Base-by-base conservation (phyloP, 495 filamentous ascomycete genomes). In the Penicillium cosmopolitanum region DNA sequence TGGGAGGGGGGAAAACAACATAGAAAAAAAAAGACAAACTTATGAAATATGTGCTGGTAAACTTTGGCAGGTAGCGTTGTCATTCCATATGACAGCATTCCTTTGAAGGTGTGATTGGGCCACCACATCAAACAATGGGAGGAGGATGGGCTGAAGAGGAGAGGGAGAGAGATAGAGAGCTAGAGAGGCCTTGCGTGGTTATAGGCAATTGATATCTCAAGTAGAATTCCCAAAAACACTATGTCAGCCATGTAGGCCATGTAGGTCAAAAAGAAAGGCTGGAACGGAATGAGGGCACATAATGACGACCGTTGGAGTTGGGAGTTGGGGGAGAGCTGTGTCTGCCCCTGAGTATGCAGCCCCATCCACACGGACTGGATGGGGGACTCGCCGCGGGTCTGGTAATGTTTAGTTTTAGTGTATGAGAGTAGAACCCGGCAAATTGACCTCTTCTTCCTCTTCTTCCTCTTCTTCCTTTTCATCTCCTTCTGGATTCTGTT, bases 331-430 rank as follows among this genome's bases (percentile, higher is more conserved):
- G 19, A 31, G 28, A 31, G 28, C n/a, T n/a, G n/a, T 31, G 28
- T 7, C 28, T 65, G 62, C 67, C 65, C 67, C 67, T 70, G 65
- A 68, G 65, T 55, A 62, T 68, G 63, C 60, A 62, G 51, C 56
- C 52, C 51, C 57, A 50, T 60, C 48, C 57, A 63, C 65, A 64
- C 55, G 53, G 47, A 68, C 65, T 57, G 23, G 23, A 23, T 3
- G 23, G 23, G 23, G 23, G 23, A 23, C 23, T 23, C 23, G 23
- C 23, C 67, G 63, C 65, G 63, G 54, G 69, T 31, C 28, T 31
- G 2, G 2, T 8, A 31, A 4, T 31, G 28, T 31, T 23, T 23
- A 23, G 23, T 23, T 21, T 23, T 23, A 23, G 23, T 23, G 23
- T 23, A 23, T 23, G 23, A 23, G 23, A 23, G 66, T 68, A 60